These are phyloP conservation scores for Chalciporus piperatus DNA, from an alignment of 768 basidiomycete genomes.

Conservation along the genomic window DNA sequence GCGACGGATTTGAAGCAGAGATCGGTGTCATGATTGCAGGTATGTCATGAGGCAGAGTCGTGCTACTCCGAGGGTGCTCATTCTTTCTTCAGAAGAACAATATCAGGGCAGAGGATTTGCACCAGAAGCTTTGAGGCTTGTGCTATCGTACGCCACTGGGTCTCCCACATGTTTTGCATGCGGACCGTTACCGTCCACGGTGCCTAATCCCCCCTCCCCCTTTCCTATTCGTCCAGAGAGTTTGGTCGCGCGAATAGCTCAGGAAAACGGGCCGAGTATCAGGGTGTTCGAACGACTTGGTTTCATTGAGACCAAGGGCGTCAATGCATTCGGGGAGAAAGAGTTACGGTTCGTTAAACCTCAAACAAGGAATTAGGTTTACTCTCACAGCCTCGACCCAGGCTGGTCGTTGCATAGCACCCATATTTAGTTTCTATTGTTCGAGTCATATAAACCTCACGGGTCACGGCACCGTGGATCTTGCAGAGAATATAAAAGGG, in stretches of 20 bases:
- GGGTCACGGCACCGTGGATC: not conserved
- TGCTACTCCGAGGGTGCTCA: not conserved
- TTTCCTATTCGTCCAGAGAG: conserved; percentile 42
- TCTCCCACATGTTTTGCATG: conserved; percentile 24
- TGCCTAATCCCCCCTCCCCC: conserved; percentile 34
- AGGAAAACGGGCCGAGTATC: conserved; percentile 67
- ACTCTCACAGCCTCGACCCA: conserved; percentile 2
- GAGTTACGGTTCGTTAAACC: conserved; percentile 58
- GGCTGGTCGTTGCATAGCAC: not conserved
- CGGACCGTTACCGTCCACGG: conserved; percentile 17
- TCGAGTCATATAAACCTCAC: conserved; percentile 11
- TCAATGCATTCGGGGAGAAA: conserved; percentile 77
- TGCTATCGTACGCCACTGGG: conserved; percentile 67
- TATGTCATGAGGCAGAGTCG: conserved; percentile 19
- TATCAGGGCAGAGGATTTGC: conserved; percentile 73
- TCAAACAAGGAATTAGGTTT: too few species aligned
- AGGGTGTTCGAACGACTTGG: conserved; percentile 73
- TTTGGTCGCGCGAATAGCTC: conserved; percentile 71
- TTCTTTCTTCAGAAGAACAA: conserved; percentile 45
- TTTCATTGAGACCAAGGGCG: conserved; percentile 63
- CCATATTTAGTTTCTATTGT: conserved; percentile 12
- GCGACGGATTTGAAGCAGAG: conserved; percentile 65
- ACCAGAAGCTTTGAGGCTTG: conserved; percentile 55
- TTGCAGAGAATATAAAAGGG: conserved; percentile 7
- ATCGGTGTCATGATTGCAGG: conserved; percentile 94